These are phyloP conservation scores for Echium plantagineum DNA, from an alignment of 257 asterid genomes.

Conservation along the genomic window DNA sequence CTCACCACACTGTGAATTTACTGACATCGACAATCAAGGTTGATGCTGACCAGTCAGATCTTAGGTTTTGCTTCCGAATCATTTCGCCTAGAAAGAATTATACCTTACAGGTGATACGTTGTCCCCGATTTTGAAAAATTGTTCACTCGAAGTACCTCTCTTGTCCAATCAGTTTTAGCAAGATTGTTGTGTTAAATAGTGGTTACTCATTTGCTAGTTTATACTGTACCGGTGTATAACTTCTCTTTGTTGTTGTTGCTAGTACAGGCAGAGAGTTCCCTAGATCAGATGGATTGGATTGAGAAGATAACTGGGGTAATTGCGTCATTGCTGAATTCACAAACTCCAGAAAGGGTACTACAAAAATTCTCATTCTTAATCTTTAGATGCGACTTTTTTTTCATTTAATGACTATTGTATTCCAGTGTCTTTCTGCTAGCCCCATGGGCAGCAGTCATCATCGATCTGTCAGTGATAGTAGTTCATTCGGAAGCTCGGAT, in stretches of 20 bases:
- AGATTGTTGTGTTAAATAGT: no score
- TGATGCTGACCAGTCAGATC: constrained; percentile 97
- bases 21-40: constrained; percentile 98
- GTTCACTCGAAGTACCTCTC: background rate
- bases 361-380: background rate
- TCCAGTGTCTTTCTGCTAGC: constrained; percentile 68
- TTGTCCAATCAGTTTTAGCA: no score
- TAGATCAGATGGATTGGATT: constrained; percentile 99
- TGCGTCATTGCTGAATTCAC: constrained; percentile 92
- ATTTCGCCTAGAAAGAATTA: constrained; percentile 97
- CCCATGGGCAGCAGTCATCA: constrained; percentile 94
- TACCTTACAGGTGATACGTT: constrained; percentile 70
- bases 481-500: constrained; percentile 89
- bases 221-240: constrained; percentile 16
- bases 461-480: constrained; percentile 93
- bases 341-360: constrained; percentile 89
- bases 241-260: constrained; percentile 29
- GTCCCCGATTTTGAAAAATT: constrained; percentile 15
- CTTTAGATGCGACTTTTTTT: constrained; percentile 2
- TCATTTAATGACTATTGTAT: constrained; percentile 6
- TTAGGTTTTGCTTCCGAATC: constrained; percentile 94
- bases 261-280: constrained; percentile 95
- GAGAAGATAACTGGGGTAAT: constrained; percentile 98
- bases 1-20: constrained; percentile 94
- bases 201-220: constrained; percentile 10